A percentile compares a stretch with the other conserved stretches of the same genome.
phyloP scores from a whole-genome alignment of 169 alveolate genomes.

The Plasmodium inui region DNA sequence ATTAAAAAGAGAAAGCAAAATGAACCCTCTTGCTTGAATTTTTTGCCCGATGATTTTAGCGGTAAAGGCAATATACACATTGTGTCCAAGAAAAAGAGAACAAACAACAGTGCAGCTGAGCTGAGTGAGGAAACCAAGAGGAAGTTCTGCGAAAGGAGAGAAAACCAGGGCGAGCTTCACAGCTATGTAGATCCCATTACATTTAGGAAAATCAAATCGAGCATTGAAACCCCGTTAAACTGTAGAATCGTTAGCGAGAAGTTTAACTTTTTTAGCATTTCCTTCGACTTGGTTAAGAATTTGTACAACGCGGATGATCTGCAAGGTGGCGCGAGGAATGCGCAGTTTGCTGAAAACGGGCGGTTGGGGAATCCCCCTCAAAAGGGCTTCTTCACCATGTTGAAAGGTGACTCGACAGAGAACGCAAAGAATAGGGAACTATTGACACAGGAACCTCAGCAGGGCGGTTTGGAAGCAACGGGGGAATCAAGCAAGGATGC shows the following conservation, averaged over 20 bases:
- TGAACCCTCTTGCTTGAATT: not conserved
- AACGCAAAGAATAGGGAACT: not conserved
- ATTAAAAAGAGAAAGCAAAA: conserved; percentile 48
- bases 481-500: not conserved
- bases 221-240: conserved; percentile 69
- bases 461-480: not conserved
- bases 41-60: conserved; percentile 10
- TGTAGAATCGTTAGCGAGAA: conserved; percentile 61
- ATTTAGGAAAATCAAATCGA: conserved; percentile 48
- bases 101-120: not conserved
- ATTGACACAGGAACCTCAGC: not conserved
- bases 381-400: not conserved
- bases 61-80: not conserved
- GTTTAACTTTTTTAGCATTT: conserved; percentile 47
- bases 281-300: conserved; percentile 62
- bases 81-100: conserved; percentile 31
- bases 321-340: not conserved
- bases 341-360: not conserved
- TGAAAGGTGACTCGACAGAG: not conserved
- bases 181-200: conserved; percentile 49
- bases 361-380: not conserved
- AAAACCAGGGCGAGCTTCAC: not conserved
- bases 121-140: conserved; percentile 4
- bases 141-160: not conserved
- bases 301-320: conserved; percentile 3